These are phyloP conservation scores for Orbilia javanica DNA, from an alignment of 2,329 filamentous ascomycete species.

Conservation along the genomic window DNA sequence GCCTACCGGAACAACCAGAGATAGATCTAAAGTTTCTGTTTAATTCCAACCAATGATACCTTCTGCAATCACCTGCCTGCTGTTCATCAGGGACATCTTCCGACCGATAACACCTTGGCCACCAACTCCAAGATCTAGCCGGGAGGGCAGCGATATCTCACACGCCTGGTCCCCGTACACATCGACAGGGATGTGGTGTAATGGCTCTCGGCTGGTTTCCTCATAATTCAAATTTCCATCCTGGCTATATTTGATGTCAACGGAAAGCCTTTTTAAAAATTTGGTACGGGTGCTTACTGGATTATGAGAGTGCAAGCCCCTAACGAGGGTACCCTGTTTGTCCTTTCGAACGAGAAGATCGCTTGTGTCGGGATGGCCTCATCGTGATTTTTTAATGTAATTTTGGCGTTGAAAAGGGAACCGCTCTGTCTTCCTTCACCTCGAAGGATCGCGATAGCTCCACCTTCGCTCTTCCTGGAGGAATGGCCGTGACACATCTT, in stretches of 20 bases:
- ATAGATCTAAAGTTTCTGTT: background rate
- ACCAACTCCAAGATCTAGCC: constrained; percentile 52
- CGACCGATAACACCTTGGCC: constrained; percentile 48
- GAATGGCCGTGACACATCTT: constrained; percentile 52
- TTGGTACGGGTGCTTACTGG: constrained; percentile 25
- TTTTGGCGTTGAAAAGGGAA: constrained; percentile 45
- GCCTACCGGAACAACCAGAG: background rate
- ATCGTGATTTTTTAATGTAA: constrained; percentile 44
- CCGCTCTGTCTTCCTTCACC: constrained; percentile 18
- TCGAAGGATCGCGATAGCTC: constrained; percentile 46
- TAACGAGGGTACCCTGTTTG: constrained; percentile 8
- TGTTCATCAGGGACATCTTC: constrained; percentile 52
- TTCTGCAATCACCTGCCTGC: constrained; percentile 53
- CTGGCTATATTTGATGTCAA: constrained; percentile 27
- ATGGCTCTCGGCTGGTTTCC: background rate
- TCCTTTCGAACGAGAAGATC: constrained; percentile 31
- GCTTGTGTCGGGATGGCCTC: constrained; percentile 39
- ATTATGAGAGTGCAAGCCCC: constrained; percentile 42
- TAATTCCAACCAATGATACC: constrained; percentile 57
- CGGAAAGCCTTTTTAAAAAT: background rate
- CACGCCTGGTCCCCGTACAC: constrained; percentile 14
- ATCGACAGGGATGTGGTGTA: constrained; percentile 40
- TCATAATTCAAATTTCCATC: constrained; percentile 40
- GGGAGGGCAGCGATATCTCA: constrained; percentile 27
- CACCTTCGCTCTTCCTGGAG: constrained; percentile 42